These are phyloP conservation scores for Boletus holoroseus DNA, from an alignment of 1,284 basidiomycete genomes.

Conservation along the genomic window DNA sequence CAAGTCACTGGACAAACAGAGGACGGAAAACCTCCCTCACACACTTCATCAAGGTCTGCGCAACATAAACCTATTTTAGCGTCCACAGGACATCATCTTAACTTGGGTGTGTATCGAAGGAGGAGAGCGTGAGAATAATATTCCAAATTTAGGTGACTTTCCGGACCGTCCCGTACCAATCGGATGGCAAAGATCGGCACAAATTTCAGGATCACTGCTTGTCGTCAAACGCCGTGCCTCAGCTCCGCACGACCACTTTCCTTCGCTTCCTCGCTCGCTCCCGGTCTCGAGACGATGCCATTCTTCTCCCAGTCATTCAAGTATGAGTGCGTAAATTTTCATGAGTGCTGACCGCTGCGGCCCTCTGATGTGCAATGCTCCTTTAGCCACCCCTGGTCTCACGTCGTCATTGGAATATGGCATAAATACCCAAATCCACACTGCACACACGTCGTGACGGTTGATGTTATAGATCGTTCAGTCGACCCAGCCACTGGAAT, in stretches of 20 bases:
- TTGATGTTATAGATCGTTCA: slow-evolving; percentile 83
- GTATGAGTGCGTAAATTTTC: slow-evolving; percentile 53
- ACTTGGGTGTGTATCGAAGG: too few species aligned
- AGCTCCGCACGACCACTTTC: slow-evolving; percentile 27
- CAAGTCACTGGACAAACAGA: too few species aligned
- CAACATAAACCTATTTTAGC: too few species aligned
- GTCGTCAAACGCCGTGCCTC: slow-evolving; percentile 16
- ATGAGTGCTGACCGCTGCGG: slow-evolving; percentile 5
- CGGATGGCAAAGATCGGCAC: slow-evolving; percentile 17
- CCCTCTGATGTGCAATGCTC: slow-evolving; percentile 21
- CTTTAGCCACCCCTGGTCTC: slow-evolving; percentile 76
- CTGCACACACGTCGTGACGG: slow-evolving; percentile 85
- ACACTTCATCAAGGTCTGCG: too few species aligned
- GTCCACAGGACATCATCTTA: too few species aligned
- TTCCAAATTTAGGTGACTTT: slow-evolving; percentile 5
- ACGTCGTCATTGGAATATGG: slow-evolving; percentile 86
- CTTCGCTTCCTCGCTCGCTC: slow-evolving; percentile 7
- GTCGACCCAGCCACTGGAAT: slow-evolving; percentile 81
- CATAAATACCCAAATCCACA: slow-evolving; percentile 95
- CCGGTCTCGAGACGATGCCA: slow-evolving; percentile 46
- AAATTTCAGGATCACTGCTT: slow-evolving; percentile 18
- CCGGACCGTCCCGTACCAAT: slow-evolving; percentile 31
- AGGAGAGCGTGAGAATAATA: slow-evolving; percentile 1
- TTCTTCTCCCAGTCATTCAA: slow-evolving; percentile 71
- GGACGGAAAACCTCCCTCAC: too few species aligned